These are phyloP conservation scores for Ceratocystis smalleyi DNA, from an alignment of 2,329 filamentous ascomycete genomes.

Conservation along the genomic window DNA sequence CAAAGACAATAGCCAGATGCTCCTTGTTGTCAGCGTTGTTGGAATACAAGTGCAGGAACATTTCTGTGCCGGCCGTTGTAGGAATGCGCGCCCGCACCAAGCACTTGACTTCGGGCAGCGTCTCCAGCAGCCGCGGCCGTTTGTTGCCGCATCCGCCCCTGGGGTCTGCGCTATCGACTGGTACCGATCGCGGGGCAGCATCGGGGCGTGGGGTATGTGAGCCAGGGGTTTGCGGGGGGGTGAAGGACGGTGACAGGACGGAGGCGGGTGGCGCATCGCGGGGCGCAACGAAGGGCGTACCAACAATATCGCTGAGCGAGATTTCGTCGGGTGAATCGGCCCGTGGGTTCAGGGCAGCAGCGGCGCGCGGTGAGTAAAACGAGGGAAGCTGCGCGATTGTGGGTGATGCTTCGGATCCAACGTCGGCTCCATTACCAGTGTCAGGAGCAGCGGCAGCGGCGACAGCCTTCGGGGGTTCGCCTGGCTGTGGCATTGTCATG, in stretches of 20 bases:
- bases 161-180: constrained; percentile 43
- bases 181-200: constrained; percentile 35
- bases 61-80: constrained; percentile 78
- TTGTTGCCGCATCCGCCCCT: constrained; percentile 46
- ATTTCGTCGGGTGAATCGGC: constrained; percentile 8
- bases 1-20: constrained; percentile 93
- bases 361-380: constrained; percentile 17
- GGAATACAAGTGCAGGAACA: constrained; percentile 90
- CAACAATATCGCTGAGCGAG: constrained; percentile 11
- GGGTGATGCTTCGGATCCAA: neutral
- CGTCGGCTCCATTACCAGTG: neutral
- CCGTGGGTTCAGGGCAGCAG: neutral
- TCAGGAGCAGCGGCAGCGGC: neutral
- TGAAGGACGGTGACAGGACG: constrained; percentile 75
- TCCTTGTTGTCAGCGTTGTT: constrained; percentile 92
- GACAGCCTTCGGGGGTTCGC: neutral
- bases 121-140: constrained; percentile 56
- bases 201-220: constrained; percentile 35
- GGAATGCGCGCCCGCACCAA: constrained; percentile 89
- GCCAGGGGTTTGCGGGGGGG: constrained; percentile 51
- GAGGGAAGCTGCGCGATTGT: constrained; percentile 13
- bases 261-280: constrained; percentile 39
- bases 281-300: constrained; percentile 16
- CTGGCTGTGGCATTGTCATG: neutral
- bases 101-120: constrained; percentile 75